Percentiles rank a stretch among this genome's conserved stretches.
phyloP scores from a whole-genome alignment of 495 filamentous ascomycete species.

The Entonaema liquescens region DNA sequence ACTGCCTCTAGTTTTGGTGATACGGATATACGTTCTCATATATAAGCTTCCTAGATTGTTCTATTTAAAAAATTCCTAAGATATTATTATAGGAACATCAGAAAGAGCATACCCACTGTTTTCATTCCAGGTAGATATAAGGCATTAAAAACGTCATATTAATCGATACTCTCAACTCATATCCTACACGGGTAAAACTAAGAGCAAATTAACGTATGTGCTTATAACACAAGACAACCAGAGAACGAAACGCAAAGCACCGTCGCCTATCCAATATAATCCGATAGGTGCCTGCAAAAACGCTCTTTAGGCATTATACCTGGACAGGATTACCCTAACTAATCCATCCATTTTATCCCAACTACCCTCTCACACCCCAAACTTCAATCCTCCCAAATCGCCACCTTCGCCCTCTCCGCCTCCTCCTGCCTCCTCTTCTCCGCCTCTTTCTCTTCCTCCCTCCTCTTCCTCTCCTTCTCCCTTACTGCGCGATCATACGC shows the following conservation, averaged over 20 bases:
- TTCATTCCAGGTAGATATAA: background rate
- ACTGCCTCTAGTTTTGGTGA: background rate
- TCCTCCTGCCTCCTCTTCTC: slow-evolving; percentile 70
- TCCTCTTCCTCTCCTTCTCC: slow-evolving; percentile 82
- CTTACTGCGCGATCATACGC: slow-evolving; percentile 85
- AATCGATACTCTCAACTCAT: background rate
- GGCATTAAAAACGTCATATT: background rate
- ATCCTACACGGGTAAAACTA: background rate
- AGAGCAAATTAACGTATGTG: background rate
- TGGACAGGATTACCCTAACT: background rate
- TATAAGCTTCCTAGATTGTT: background rate
- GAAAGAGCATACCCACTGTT: background rate
- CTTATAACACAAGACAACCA: background rate
- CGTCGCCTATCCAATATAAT: background rate
- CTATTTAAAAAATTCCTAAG: background rate
- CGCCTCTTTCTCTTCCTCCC: slow-evolving; percentile 76
- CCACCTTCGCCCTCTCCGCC: slow-evolving; percentile 72
- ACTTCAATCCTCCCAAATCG: slow-evolving; percentile 88
- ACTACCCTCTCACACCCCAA: background rate
- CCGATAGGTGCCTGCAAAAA: slow-evolving; percentile 4
- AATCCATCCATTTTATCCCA: background rate
- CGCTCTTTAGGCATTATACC: background rate
- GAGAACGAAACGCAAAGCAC: background rate
- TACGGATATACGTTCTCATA: background rate
- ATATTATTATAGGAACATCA: background rate